phyloP scores from a whole-genome alignment of 2,329 filamentous ascomycete species.

The Aspergillus sp. region DNA sequence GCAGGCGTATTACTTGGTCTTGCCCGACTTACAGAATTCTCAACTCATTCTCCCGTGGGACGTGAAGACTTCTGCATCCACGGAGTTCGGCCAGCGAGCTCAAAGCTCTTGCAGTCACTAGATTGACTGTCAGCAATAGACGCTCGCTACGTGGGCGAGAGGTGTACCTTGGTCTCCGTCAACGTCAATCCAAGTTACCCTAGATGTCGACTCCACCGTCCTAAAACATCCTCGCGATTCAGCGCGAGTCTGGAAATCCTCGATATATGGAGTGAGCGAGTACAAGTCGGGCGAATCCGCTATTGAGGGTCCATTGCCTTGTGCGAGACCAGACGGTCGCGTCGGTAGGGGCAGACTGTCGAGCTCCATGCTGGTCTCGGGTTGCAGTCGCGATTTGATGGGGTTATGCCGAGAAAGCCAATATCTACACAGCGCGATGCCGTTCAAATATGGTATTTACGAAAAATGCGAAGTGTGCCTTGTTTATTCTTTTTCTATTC shows the following conservation, averaged over 20 bases:
- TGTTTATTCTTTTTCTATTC: neutral
- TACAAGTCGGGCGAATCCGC: conserved; percentile 6
- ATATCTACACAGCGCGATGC: neutral
- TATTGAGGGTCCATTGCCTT: neutral
- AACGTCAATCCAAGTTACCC: conserved; percentile 15
- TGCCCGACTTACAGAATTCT: conserved; percentile 16
- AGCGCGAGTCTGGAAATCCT: conserved; percentile 10
- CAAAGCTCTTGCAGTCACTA: conserved; percentile 6
- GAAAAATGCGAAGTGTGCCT: neutral
- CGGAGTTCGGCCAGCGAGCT: conserved; percentile 10
- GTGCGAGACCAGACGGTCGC: neutral
- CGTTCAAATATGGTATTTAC: neutral
- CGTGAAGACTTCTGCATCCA: neutral
- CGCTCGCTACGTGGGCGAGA: too few relatives aligned
- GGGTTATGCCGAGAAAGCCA: too few relatives aligned
- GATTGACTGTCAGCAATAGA: neutral
- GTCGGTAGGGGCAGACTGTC: neutral
- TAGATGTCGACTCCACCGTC: conserved; percentile 2
- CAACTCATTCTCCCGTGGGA: neutral
- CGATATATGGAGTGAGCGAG: conserved; percentile 10
- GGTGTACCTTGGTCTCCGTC: conserved; percentile 1
- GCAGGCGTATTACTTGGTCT: too few relatives aligned
- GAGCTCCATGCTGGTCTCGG: conserved; percentile 3
- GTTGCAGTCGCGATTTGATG: neutral
- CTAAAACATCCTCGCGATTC: conserved; percentile 12